Conservation (phyloP, 257 asterid species). For the Salvia splendens region DNA sequence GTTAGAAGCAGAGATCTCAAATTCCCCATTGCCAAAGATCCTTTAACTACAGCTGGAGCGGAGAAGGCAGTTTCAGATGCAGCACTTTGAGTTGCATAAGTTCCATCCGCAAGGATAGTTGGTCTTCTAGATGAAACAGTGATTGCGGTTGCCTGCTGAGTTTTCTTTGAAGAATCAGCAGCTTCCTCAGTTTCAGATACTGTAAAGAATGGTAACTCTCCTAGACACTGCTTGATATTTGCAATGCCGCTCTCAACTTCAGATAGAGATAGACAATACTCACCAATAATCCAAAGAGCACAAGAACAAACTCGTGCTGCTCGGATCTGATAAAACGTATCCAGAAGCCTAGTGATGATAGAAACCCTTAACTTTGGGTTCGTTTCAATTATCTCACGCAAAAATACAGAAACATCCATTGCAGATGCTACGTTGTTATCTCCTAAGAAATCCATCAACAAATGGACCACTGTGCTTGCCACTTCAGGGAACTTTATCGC, state of each 20-base stretch:
- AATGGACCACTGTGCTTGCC: conserved; percentile 97
- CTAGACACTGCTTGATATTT: conserved; percentile 94
- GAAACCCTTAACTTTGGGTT: conserved; percentile 94
- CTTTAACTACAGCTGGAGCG: conserved; percentile 79
- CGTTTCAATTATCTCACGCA: conserved; percentile 93
- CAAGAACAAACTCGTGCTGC: conserved; percentile 96
- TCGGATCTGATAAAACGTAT: conserved; percentile 96
- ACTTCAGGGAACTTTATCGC: conserved; percentile 97
- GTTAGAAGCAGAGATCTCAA: conserved; percentile 95
- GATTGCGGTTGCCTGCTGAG: conserved; percentile 74
- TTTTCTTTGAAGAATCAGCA: conserved; percentile 71
- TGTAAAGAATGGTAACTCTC: conserved; percentile 91
- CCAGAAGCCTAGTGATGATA: conserved; percentile 82
- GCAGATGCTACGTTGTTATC: conserved; percentile 97
- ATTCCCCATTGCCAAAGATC: conserved; percentile 68
- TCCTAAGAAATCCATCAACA: conserved; percentile 99
- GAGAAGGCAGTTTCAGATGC: conserved; percentile 95
- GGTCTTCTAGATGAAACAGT: conserved; percentile 96
- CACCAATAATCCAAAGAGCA: conserved; percentile 99
- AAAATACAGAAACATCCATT: conserved; percentile 91
- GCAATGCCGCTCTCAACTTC: conserved; percentile 91
- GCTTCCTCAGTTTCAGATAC: conserved; percentile 77
- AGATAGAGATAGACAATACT: conserved; percentile 88
- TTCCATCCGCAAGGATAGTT: conserved; percentile 97
- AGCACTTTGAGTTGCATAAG: conserved; percentile 99